A percentile compares a stretch with the other conserved stretches of the same genome.
These are phyloP conservation scores for Scalesia atractyloides DNA, from an alignment of 129 eudicot genomes.

Conservation along the genomic window DNA sequence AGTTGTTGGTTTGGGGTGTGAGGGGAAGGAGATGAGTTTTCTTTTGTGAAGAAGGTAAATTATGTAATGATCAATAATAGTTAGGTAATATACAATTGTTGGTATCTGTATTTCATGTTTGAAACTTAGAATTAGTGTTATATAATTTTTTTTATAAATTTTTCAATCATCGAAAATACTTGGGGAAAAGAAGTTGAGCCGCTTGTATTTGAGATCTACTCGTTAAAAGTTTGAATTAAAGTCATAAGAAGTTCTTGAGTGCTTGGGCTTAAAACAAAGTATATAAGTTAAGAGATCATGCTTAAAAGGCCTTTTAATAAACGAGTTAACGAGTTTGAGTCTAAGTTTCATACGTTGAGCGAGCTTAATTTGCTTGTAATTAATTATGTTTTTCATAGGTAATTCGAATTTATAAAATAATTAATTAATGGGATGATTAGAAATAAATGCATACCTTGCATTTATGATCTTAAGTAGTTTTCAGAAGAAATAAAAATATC, in stretches of 20 bases:
- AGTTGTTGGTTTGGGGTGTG: conserved; percentile 23
- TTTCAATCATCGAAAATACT: background rate
- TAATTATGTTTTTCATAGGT: too few relatives aligned
- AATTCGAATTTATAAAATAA: too few relatives aligned
- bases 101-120: conserved; percentile 3
- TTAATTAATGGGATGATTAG: background rate
- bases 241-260: too few relatives aligned
- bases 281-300: too few relatives aligned
- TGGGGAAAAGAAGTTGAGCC: too few relatives aligned
- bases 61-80: conserved; percentile 31
- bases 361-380: too few relatives aligned
- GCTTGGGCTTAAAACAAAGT: too few relatives aligned
- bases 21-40: background rate
- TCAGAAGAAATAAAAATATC: background rate
- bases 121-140: background rate
- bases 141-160: background rate
- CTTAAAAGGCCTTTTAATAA: too few relatives aligned
- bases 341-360: too few relatives aligned
- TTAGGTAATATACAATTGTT: conserved; percentile 36
- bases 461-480: background rate
- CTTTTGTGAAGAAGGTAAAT: conserved; percentile 16
- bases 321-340: too few relatives aligned
- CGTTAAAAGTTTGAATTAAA: background rate
- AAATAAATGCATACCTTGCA: background rate
- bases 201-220: background rate